Evolutionary conservation across 129 eudicot species (phyloP).

Genomic region (Lonicera japonica): DNA sequence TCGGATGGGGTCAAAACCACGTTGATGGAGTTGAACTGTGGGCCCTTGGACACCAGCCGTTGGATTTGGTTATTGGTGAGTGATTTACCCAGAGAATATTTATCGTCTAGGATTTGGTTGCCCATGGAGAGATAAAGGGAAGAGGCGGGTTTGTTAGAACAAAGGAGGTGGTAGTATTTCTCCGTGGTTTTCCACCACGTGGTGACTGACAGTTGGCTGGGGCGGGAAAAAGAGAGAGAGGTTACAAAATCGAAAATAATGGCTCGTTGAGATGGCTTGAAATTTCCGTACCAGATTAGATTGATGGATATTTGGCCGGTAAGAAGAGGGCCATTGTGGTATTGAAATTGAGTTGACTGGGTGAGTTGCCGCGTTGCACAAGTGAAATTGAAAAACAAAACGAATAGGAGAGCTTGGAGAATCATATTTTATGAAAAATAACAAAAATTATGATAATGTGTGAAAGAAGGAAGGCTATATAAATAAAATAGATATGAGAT

Average conservation of each 20-base stretch:
- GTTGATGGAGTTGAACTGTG: conserved; percentile 38
- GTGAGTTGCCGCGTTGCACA: not conserved
- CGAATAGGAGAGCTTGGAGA: not conserved
- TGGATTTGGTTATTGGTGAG: conserved; percentile 36
- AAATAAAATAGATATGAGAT: no score
- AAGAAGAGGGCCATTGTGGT: conserved; percentile 46
- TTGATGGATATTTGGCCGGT: conserved; percentile 62
- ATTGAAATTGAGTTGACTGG: not conserved
- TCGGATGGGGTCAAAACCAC: conserved; percentile 55
- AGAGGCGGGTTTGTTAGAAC: conserved; percentile 11
- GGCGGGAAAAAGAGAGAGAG: conserved; percentile 38
- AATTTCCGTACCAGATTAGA: conserved; percentile 71
- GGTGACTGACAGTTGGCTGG: conserved; percentile 57
- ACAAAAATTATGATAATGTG: not conserved
- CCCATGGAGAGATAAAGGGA: conserved; percentile 31
- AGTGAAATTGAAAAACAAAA: not conserved
- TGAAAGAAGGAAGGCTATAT: no score
- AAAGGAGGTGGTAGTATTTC: conserved; percentile 41
- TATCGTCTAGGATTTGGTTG: conserved; percentile 37
- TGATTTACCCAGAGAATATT: conserved; percentile 42
- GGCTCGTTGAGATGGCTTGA: conserved; percentile 60
- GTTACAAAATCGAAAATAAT: conserved; percentile 56
- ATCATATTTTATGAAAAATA: not conserved
- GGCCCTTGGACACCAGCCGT: conserved; percentile 41
- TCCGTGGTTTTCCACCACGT: conserved; percentile 75